Evolutionary conservation across 495 filamentous ascomycete genomes (phyloP).

Genomic region (Penicillium goetzii): DNA sequence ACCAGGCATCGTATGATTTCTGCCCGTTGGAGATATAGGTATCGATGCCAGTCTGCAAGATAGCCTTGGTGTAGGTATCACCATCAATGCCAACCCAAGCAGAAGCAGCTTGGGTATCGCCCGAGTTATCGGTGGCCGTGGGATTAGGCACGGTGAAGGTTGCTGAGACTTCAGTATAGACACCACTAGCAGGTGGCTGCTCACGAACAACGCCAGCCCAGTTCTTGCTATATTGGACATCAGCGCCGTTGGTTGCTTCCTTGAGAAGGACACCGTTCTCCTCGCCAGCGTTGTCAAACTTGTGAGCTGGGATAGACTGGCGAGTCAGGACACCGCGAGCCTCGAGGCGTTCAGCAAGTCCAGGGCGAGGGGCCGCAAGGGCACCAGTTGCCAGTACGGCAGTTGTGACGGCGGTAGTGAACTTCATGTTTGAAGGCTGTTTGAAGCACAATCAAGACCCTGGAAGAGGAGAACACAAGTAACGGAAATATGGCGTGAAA

Average conservation of each 20-base stretch:
- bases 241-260: conserved; percentile 18
- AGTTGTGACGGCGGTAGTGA: conserved; percentile 29
- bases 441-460: neutral
- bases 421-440: conserved; percentile 32
- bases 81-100: conserved; percentile 70
- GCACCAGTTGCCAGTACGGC: conserved; percentile 29
- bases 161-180: conserved; percentile 56
- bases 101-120: conserved; percentile 51
- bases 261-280: conserved; percentile 25
- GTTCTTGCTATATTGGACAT: conserved; percentile 58
- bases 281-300: conserved; percentile 15
- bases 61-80: conserved; percentile 58
- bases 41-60: conserved; percentile 65
- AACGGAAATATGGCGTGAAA: neutral
- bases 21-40: conserved; percentile 49
- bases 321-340: conserved; percentile 32
- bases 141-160: conserved; percentile 60
- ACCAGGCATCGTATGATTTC: conserved; percentile 60
- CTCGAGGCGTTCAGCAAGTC: conserved; percentile 34
- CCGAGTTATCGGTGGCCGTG: conserved; percentile 39
- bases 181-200: conserved; percentile 42
- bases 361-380: conserved; percentile 35
- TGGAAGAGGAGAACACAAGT: conserved; percentile 2
- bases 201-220: conserved; percentile 63
- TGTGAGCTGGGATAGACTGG: conserved; percentile 30